These are phyloP conservation scores for Candida germanica DNA, from an alignment of 805 yeast genomes.

Conservation along the genomic window DNA sequence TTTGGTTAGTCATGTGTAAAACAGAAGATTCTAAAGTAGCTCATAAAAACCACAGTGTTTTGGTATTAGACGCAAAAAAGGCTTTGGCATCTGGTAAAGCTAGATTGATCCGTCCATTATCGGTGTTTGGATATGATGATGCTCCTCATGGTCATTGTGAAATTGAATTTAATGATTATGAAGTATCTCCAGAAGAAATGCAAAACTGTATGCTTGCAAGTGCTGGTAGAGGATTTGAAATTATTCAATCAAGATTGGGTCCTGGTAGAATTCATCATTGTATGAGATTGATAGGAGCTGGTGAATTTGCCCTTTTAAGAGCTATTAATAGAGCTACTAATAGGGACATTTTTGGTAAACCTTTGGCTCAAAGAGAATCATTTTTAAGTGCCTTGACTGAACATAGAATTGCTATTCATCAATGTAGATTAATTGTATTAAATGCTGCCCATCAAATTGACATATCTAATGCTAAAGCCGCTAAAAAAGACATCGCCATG, in stretches of 20 bases:
- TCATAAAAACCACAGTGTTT: constrained; percentile 54
- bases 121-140: constrained; percentile 60
- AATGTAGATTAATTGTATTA: constrained; percentile 51
- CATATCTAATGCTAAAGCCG: constrained; percentile 49
- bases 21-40: constrained; percentile 29
- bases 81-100: constrained; percentile 51
- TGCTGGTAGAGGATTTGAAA: constrained; percentile 56
- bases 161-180: constrained; percentile 48
- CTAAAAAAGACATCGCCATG: constrained; percentile 54
- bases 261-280: constrained; percentile 74
- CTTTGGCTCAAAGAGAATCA: constrained; percentile 48
- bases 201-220: constrained; percentile 40
- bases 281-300: constrained; percentile 62
- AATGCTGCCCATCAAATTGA: constrained; percentile 63
- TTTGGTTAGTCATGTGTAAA: constrained; percentile 54
- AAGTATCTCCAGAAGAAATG: constrained; percentile 44
- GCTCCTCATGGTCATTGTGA: constrained; percentile 75
- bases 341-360: constrained; percentile 51
- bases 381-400: constrained; percentile 50
- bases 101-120: constrained; percentile 47
- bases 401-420: constrained; percentile 51
- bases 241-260: constrained; percentile 62
- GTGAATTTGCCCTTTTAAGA: constrained; percentile 50
- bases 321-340: constrained; percentile 50
- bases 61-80: constrained; percentile 50